Evolutionary conservation across 768 basidiomycete genomes (phyloP).

Genomic region (Pulveroboletus ravenelii): DNA sequence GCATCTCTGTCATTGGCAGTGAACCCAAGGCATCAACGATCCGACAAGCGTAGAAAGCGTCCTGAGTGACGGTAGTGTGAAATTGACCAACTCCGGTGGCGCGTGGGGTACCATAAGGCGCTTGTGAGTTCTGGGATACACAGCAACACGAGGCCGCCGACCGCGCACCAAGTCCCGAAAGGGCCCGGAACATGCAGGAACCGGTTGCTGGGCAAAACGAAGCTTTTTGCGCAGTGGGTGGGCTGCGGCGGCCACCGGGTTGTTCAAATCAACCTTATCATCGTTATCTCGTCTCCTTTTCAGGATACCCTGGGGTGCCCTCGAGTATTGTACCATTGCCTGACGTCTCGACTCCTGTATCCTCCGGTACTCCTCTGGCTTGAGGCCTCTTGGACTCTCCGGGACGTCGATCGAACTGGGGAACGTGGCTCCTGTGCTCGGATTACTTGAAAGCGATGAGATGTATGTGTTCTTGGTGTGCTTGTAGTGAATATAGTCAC

Average conservation of each 20-base stretch:
- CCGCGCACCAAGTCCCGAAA: conserved; percentile 9
- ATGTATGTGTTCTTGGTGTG: conserved; percentile 29
- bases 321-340: conserved; percentile 23
- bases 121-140: conserved; percentile 12
- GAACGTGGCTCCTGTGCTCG: conserved; percentile 3
- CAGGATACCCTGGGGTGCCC: conserved; percentile 26
- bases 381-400: conserved; percentile 17
- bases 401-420: conserved; percentile 17
- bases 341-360: conserved; percentile 25
- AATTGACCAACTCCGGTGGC: conserved; percentile 24
- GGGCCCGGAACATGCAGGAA: conserved; percentile 2
- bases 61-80: conserved; percentile 30
- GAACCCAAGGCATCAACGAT: conserved; percentile 29
- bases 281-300: conserved; percentile 27
- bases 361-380: conserved; percentile 20
- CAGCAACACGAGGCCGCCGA: conserved; percentile 16
- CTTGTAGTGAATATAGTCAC: conserved; percentile 24
- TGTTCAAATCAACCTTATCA: conserved; percentile 4
- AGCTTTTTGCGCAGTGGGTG: conserved; percentile 18
- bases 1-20: conserved; percentile 3
- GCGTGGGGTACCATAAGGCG: conserved; percentile 3
- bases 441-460: conserved; percentile 18
- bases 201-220: conserved; percentile 16
- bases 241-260: not conserved
- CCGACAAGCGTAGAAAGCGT: conserved; percentile 31